phyloP scores from a whole-genome alignment of 345 rosid genomes.

The Adansonia digitata region DNA sequence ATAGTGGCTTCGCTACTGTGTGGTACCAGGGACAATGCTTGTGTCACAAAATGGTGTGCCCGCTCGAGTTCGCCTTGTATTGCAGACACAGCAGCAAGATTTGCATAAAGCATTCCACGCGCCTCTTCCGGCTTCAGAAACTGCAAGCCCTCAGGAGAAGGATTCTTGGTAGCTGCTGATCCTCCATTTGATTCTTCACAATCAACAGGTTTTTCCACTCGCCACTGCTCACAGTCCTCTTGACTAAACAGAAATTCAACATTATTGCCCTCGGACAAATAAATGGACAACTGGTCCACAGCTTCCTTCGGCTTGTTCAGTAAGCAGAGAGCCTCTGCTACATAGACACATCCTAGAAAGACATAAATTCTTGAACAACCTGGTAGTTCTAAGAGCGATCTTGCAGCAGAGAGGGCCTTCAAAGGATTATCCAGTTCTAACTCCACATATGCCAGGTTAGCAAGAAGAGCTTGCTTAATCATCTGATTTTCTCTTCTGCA shows the following conservation, averaged over 20 bases:
- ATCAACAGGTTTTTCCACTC: conserved; percentile 43
- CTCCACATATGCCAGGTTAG: conserved; percentile 76
- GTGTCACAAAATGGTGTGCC: conserved; percentile 55
- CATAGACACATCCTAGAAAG: conserved; percentile 77
- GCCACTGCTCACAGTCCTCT: conserved; percentile 73
- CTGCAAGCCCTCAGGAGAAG: conserved; percentile 27
- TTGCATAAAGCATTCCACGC: conserved; percentile 69
- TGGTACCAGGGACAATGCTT: conserved; percentile 57
- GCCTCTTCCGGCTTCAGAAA: conserved; percentile 88
- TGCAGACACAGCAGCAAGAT: conserved; percentile 68
- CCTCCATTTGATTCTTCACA: conserved; percentile 59
- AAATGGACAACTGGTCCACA: conserved; percentile 62
- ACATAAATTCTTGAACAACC: conserved; percentile 67
- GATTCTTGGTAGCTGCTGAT: conserved; percentile 30
- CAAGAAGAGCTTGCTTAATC: conserved; percentile 70
- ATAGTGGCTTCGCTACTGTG: conserved; percentile 62
- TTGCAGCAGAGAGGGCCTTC: conserved; percentile 65
- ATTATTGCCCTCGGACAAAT: conserved; percentile 54
- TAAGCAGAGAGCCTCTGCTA: conserved; percentile 92
- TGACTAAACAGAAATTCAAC: conserved; percentile 59
- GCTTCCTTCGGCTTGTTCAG: conserved; percentile 78
- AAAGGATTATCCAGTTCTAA: conserved; percentile 81
- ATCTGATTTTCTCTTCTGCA: conserved; percentile 47
- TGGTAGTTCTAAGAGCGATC: conserved; percentile 62
- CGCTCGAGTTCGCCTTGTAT: conserved; percentile 66